phyloP scores from a whole-genome alignment of 2,329 filamentous ascomycete species.

The Helicocarpus griseus region DNA sequence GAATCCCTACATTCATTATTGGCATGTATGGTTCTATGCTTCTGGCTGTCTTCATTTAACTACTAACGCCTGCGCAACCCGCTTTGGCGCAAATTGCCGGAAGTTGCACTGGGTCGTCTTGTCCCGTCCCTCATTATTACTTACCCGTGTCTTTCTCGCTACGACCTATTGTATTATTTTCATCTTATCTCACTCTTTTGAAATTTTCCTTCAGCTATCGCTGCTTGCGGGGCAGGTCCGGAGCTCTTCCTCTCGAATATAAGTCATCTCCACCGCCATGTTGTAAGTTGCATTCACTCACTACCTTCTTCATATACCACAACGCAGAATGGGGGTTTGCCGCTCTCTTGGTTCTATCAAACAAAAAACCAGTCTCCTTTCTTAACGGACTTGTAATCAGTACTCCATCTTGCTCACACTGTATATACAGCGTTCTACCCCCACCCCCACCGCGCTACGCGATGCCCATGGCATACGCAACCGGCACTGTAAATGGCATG shows the following conservation, averaged over 20 bases:
- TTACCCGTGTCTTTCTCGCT: neutral
- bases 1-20: too few species aligned
- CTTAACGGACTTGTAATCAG: conserved; percentile 14
- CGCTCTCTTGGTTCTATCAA: neutral
- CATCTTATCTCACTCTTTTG: neutral
- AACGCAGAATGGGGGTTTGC: neutral
- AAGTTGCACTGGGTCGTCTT: neutral
- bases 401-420: conserved; percentile 21
- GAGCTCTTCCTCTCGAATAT: too few species aligned
- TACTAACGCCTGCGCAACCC: neutral
- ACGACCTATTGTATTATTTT: neutral
- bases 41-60: neutral
- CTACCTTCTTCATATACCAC: neutral
- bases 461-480: conserved; percentile 61
- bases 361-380: neutral
- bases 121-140: neutral
- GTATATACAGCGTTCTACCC: conserved; percentile 58
- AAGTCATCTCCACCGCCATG: conserved; percentile 12
- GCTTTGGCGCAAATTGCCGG: neutral
- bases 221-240: too few species aligned
- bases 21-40: neutral
- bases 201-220: too few species aligned
- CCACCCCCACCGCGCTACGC: conserved; percentile 82
- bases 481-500: conserved; percentile 58
- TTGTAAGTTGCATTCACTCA: conserved; percentile 13